These are phyloP conservation scores for Cyberlindnera mrakii DNA, from an alignment of 805 yeast genomes.

Conservation along the genomic window DNA sequence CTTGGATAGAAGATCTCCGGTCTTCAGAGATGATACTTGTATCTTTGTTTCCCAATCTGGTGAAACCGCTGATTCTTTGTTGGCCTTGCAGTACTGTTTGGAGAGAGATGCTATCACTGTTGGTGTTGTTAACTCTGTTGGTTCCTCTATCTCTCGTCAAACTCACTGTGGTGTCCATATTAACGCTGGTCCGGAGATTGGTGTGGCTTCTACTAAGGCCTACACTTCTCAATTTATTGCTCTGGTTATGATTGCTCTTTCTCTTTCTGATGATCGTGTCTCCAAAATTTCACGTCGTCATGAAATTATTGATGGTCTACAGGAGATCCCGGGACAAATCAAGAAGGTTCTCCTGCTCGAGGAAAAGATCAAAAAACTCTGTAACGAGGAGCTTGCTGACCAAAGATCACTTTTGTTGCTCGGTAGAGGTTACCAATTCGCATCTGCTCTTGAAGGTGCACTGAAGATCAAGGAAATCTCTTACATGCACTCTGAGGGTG, in stretches of 20 bases:
- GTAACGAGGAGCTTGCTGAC: conserved; percentile 63
- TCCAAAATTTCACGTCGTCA: conserved; percentile 70
- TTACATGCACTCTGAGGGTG: conserved; percentile 99
- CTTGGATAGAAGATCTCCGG: conserved; percentile 92
- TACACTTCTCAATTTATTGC: conserved; percentile 98
- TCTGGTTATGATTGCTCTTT: conserved; percentile 90
- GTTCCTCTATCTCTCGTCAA: conserved; percentile 92
- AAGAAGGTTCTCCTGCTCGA: conserved; percentile 68
- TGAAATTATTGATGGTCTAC: conserved; percentile 82
- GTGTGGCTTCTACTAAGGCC: conserved; percentile 98
- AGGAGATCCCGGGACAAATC: conserved; percentile 80
- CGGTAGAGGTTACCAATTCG: conserved; percentile 97
- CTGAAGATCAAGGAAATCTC: conserved; percentile 96
- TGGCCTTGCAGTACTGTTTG: conserved; percentile 90
- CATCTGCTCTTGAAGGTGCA: conserved; percentile 98
- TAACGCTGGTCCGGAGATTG: conserved; percentile 99
- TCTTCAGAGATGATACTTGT: conserved; percentile 96
- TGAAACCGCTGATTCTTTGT: conserved; percentile 96
- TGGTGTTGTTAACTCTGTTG: conserved; percentile 96
- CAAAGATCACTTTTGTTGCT: conserved; percentile 84
- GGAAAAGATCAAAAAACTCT: conserved; percentile 66
- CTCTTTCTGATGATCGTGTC: conserved; percentile 87
- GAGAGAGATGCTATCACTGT: conserved; percentile 97
- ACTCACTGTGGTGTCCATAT: conserved; percentile 99
- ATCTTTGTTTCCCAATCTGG: conserved; percentile 98